phyloP scores from a whole-genome alignment of 2,329 filamentous ascomycete genomes.

The Didymella arachidicola region DNA sequence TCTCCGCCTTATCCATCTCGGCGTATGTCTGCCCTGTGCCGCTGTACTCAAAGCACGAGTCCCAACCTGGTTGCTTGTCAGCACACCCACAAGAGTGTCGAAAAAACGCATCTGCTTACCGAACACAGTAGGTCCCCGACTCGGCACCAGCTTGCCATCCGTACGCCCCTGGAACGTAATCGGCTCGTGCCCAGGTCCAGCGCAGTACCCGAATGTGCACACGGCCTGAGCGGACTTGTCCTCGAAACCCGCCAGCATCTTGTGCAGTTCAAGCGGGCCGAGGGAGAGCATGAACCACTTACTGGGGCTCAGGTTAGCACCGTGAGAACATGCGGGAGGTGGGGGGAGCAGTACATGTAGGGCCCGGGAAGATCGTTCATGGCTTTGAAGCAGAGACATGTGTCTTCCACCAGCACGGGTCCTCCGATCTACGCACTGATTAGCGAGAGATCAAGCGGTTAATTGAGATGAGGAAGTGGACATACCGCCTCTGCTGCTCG shows the following conservation, averaged over 20 bases:
- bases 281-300: slow-evolving; percentile 92
- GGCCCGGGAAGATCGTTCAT: slow-evolving; percentile 90
- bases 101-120: slow-evolving; percentile 65
- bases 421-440: slow-evolving; percentile 69
- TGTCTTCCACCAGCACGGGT: slow-evolving; percentile 95
- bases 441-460: slow-evolving; percentile 15
- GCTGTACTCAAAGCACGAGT: slow-evolving; percentile 93
- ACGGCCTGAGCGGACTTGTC: slow-evolving; percentile 94
- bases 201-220: slow-evolving; percentile 92
- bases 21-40: slow-evolving; percentile 77
- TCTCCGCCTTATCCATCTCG: slow-evolving; percentile 87
- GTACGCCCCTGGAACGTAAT: slow-evolving; percentile 93
- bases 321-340: background rate
- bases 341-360: slow-evolving; percentile 74
- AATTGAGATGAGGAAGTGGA: slow-evolving; percentile 2
- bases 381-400: slow-evolving; percentile 90
- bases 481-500: slow-evolving; percentile 79
- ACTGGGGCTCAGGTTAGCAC: slow-evolving; percentile 56
- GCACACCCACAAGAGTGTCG: background rate
- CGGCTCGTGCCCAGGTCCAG: slow-evolving; percentile 82
- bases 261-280: slow-evolving; percentile 86
- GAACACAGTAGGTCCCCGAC: slow-evolving; percentile 81
- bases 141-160: slow-evolving; percentile 81
- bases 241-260: slow-evolving; percentile 84
- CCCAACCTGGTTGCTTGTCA: slow-evolving; percentile 74